Evolutionary conservation across 2,329 filamentous ascomycete species (phyloP).

Genomic region (Aspergillus pseudonomiae): DNA sequence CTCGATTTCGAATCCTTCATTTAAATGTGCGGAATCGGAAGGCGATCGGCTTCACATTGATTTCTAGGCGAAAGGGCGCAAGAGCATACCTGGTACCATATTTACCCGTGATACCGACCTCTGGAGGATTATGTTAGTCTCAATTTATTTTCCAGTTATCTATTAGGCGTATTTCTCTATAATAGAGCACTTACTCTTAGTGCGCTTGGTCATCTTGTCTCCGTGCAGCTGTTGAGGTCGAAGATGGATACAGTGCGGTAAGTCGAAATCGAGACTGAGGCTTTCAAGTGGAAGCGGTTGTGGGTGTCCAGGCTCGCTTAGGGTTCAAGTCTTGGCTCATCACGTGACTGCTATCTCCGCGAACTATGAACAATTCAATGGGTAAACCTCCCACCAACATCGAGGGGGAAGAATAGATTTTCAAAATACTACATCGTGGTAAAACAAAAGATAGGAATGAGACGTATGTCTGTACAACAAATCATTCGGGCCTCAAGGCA

Average conservation of each 20-base stretch:
- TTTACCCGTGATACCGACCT: constrained; percentile 99
- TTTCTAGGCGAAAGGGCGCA: constrained; percentile 27
- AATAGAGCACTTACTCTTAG: constrained; percentile 64
- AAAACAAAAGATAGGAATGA: not conserved
- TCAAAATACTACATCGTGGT: not conserved
- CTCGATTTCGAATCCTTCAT: constrained; percentile 25
- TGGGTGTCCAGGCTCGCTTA: constrained; percentile 43
- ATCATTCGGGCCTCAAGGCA: not conserved
- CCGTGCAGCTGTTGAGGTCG: constrained; percentile 39
- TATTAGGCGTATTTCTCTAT: not conserved
- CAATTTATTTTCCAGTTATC: not conserved
- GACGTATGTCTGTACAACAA: not conserved
- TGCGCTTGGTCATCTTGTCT: constrained; percentile 90
- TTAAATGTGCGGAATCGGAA: constrained; percentile 16
- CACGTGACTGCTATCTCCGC: constrained; percentile 26
- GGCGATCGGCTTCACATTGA: constrained; percentile 18
- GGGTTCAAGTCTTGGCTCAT: constrained; percentile 36
- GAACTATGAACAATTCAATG: not conserved
- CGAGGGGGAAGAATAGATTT: not conserved
- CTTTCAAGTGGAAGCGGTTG: constrained; percentile 38
- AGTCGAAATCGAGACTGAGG: constrained; percentile 35
- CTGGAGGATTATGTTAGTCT: constrained; percentile 41
- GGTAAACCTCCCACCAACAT: not conserved
- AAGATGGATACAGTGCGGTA: constrained; percentile 41
- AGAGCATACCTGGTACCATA: constrained; percentile 87